Base-by-base conservation (phyloP, 768 basidiomycete species). In the Tulasnella sp. region DNA sequence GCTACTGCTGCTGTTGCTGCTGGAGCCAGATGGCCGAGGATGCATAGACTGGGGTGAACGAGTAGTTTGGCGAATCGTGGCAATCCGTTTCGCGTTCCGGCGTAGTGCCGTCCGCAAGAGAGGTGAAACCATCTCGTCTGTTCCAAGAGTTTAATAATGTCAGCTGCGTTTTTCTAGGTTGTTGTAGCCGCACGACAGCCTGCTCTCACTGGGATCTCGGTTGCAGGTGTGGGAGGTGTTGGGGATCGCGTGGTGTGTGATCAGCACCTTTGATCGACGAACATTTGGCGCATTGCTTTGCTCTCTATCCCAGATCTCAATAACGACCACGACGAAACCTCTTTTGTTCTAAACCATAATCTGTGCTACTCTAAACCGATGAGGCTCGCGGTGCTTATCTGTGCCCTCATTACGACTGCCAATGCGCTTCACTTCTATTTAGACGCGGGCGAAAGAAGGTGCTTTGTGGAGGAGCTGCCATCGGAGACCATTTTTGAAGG, bases 391-490 rank as follows among this genome's bases (percentile, higher is more conserved):
- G 34, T 38, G 34, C 34, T 38, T 38, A 15, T 38, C 15, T 7
- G 7, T 38, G 34, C 34, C 34, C 15, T 38, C 7, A 38, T 38
- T 15, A 38, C 34, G 34, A 53, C 31, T 19, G 77, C 75, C 17
- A 79, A 84, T 68, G 91, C 88, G 27, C 83, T 99, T 25, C 96
- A 99, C 69, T 96, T 98, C 72, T 99, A 99, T 70, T 81, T 99
- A 60, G 92, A 96, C 69, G 84, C 92, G 17, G 87, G 89, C 68
- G 90, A 96, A 71, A 84, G 86, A 67, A 80, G 87, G 49, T 99
- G 96, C 70, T 98, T 98, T 73, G 80, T 98, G 60, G 96, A 98
- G 68, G 96, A 99, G 70, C 75, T 98, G 19, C 94, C 96, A 11
- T 82, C 83, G 2, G 87, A 94, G 71, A 97, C 92, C n/a, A 84